phyloP scores from a whole-genome alignment of 352 stramenopile species.

The Globisporangium polare region DNA sequence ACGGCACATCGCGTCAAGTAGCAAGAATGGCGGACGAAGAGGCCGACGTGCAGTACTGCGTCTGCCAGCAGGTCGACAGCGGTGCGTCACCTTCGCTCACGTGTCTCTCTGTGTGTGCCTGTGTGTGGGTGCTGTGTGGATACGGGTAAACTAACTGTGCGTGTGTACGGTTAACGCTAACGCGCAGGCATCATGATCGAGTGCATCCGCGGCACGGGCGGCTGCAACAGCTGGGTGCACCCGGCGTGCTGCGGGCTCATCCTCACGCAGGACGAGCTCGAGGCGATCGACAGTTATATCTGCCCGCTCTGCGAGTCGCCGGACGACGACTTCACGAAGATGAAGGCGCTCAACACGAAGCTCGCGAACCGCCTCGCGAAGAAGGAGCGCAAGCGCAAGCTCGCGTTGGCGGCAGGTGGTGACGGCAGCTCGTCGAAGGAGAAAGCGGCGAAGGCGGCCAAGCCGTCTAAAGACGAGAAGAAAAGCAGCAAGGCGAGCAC shows the following conservation, averaged over 20 bases:
- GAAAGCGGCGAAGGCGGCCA: conserved; percentile 10
- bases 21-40: conserved; percentile 30
- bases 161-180: not conserved
- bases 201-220: conserved; percentile 86
- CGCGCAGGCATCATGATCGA: conserved; percentile 89
- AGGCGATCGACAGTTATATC: conserved; percentile 81
- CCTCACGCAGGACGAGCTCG: conserved; percentile 81
- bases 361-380: conserved; percentile 66
- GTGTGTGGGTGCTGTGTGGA: not conserved
- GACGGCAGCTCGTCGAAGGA: not conserved
- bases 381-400: conserved; percentile 39
- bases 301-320: conserved; percentile 78
- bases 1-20: not conserved
- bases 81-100: conserved; percentile 26
- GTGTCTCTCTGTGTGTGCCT: not conserved
- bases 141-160: conserved; percentile 1
- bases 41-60: conserved; percentile 66
- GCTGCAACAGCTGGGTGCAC: conserved; percentile 91
- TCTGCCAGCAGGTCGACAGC: conserved; percentile 79
- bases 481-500: conserved; percentile 7
- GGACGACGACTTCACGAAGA: conserved; percentile 55
- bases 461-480: conserved; percentile 11
- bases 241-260: conserved; percentile 84
- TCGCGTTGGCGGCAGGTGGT: not conserved
- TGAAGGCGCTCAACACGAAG: conserved; percentile 72